These are phyloP conservation scores for Starmerella vitae DNA, from an alignment of 805 yeast species.

Conservation along the genomic window DNA sequence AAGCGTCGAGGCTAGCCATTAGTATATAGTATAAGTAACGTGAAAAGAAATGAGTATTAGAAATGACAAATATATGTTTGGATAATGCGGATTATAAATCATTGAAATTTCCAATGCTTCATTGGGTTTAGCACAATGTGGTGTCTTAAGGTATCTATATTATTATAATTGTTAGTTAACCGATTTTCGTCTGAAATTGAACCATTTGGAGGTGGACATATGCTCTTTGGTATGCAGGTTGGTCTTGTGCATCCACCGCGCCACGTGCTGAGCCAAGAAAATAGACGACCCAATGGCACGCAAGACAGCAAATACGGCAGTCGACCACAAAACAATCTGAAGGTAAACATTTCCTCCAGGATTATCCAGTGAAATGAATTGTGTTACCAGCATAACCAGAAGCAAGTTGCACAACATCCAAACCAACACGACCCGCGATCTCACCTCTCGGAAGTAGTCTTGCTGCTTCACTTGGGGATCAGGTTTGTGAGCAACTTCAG, in stretches of 20 bases:
- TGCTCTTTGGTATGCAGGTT: slow-evolving; percentile 16
- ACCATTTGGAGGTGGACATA: background rate
- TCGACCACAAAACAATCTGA: slow-evolving; percentile 80
- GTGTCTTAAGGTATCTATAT: no score
- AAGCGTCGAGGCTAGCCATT: slow-evolving; percentile 34
- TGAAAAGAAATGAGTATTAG: no score
- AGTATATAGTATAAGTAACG: background rate
- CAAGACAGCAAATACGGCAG: slow-evolving; percentile 67
- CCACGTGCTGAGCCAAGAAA: slow-evolving; percentile 39
- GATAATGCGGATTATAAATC: background rate
- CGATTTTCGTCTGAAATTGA: background rate
- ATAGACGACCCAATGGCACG: slow-evolving; percentile 72
- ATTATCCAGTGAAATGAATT: slow-evolving; percentile 58
- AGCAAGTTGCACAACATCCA: slow-evolving; percentile 81
- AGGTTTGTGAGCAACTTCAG: slow-evolving; percentile 36
- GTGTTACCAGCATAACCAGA: slow-evolving; percentile 75
- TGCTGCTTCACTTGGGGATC: slow-evolving; percentile 34
- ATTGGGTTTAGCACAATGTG: no score
- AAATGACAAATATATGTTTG: no score
- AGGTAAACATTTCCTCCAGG: slow-evolving; percentile 60
- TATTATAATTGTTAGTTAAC: no score
- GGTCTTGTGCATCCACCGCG: slow-evolving; percentile 20
- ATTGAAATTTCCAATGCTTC: background rate
- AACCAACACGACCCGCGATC: slow-evolving; percentile 88
- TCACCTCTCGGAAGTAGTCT: slow-evolving; percentile 87